Base-by-base conservation (phyloP, 2,329 filamentous ascomycete species). In the Exophiala sideris region DNA sequence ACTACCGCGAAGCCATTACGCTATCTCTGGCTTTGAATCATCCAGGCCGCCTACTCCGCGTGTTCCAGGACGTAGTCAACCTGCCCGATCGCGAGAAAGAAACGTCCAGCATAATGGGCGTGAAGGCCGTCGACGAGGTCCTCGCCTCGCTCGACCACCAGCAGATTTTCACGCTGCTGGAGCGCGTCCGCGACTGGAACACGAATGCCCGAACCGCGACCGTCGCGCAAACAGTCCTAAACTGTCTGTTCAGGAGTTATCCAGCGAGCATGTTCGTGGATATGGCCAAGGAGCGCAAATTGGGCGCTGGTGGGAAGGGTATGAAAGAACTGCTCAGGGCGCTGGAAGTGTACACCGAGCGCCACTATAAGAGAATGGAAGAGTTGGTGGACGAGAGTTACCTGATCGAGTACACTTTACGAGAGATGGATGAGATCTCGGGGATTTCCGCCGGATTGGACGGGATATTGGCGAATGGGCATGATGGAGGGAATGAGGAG, bases 361-460 rank as follows among this genome's bases (percentile, higher is more conserved):
- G 91, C 61, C 94, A 99, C 70, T 96, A 95, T 71, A 87, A 86
- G 70, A 81, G 92, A 50, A 81, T 94, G 63, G 91, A 96, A 69
- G 92, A 95, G 66, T 75, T 96, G 64, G 84, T 91, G 38, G 92
- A 97, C 68, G 94, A 97, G 76, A 95, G 91, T 67, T 97, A 91
- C 72, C 73, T 99, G 65, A 82, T 97, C 38, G 90, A 96, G 71
- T 97, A 95, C 79, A 95, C 92, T 59, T 76, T 97, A 59, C 82
- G 86, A 66, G 89, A 96, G 75, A 97, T 97, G 91, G 91, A 95
- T 67, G 87, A 79, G 68, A 79, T 86, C 57, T 76, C 68, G 56
- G 76, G 67, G 55, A 73, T 35, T 46, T 33, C 42, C n/a, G 64
- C 60, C 18, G 64, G 57, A 51, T 59, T 44, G 12, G 54, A 53